Evolutionary conservation across 495 filamentous ascomycete species (phyloP).

Genomic region (Penicillium paxilli): DNA sequence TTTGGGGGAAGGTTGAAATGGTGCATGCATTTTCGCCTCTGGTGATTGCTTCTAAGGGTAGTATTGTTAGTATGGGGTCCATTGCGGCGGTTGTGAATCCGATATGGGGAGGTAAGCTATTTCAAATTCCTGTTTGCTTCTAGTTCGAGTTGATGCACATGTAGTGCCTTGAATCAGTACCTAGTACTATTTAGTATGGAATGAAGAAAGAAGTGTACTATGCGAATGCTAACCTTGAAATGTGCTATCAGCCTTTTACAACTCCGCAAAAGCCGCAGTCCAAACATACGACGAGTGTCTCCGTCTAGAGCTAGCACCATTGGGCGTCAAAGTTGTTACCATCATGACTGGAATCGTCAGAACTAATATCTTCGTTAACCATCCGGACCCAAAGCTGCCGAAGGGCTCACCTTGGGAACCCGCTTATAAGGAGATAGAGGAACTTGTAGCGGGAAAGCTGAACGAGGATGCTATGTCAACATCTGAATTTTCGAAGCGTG

Average conservation of each 20-base stretch:
- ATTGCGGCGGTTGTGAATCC: not conserved
- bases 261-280: not conserved
- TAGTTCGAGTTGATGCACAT: too few species aligned
- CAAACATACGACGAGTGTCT: not conserved
- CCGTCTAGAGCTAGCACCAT: not conserved
- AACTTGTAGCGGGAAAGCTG: not conserved
- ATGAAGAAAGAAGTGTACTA: too few species aligned
- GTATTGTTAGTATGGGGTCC: conserved; percentile 42
- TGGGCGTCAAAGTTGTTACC: not conserved
- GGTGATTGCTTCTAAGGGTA: conserved; percentile 51
- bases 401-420: not conserved
- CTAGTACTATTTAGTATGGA: too few species aligned
- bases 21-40: conserved; percentile 55
- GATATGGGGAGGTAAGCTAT: not conserved
- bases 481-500: not conserved
- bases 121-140: too few species aligned
- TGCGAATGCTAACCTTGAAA: too few species aligned
- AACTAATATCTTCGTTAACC: not conserved
- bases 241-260: not conserved
- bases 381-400: not conserved
- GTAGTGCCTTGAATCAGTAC: too few species aligned
- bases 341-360: not conserved
- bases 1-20: conserved; percentile 57
- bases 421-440: not conserved
- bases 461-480: not conserved